These are phyloP conservation scores for Irpex sp. DNA, from an alignment of 1,284 basidiomycete genomes.

Conservation along the genomic window DNA sequence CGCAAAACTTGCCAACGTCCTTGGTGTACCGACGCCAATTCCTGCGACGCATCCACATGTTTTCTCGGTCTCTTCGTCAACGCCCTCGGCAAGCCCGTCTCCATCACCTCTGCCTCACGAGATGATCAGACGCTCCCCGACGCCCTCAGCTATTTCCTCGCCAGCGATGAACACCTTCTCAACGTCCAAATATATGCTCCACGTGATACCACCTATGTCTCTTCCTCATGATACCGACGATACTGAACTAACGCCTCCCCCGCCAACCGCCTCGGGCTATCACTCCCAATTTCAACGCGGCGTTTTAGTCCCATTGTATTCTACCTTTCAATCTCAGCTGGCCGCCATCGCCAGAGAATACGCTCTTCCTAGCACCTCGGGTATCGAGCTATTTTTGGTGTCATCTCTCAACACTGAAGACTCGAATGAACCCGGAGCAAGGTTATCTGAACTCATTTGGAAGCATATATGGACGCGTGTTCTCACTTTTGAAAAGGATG, in stretches of 20 bases:
- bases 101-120: slow-evolving; percentile 38
- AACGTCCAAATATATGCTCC: slow-evolving; percentile 64
- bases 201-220: slow-evolving; percentile 69
- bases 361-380: slow-evolving; percentile 74
- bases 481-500: slow-evolving; percentile 61
- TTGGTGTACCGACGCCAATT: slow-evolving; percentile 71
- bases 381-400: slow-evolving; percentile 75
- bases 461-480: slow-evolving; percentile 75
- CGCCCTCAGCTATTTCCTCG: slow-evolving; percentile 44
- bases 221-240: slow-evolving; percentile 57
- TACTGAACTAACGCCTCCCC: slow-evolving; percentile 45
- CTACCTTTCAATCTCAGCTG: slow-evolving; percentile 69
- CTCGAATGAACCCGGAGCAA: slow-evolving; percentile 63
- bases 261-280: slow-evolving; percentile 63
- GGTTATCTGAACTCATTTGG: slow-evolving; percentile 83
- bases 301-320: slow-evolving; percentile 67
- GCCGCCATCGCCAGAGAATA: slow-evolving; percentile 85
- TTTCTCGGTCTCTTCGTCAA: slow-evolving; percentile 28
- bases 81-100: slow-evolving; percentile 23
- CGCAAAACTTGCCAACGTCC: slow-evolving; percentile 77
- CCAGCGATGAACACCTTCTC: slow-evolving; percentile 43
- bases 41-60: slow-evolving; percentile 42
- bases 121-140: slow-evolving; percentile 50
- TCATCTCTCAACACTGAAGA: slow-evolving; percentile 31
- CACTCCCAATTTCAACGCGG: slow-evolving; percentile 75